Percentiles rank a stretch among this genome's conserved stretches.
Conservation (phyloP, 805 yeast species). For the Ogataea trehalophila region DNA sequence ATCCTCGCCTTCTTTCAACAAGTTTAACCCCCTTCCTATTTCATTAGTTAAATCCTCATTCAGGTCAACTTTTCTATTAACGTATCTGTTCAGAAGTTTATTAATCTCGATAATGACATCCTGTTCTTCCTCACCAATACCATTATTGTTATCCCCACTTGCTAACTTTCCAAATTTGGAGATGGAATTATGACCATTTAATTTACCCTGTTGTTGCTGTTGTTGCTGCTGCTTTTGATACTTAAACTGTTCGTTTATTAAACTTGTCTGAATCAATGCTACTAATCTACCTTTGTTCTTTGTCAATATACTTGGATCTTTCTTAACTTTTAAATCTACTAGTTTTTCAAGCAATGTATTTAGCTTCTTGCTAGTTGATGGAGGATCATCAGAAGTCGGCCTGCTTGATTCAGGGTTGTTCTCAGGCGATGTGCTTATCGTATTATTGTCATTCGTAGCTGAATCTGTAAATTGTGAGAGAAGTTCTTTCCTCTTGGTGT, state of each 20-base stretch:
- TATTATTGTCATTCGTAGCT: slow-evolving; percentile 23
- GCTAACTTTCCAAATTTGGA: too few relatives aligned
- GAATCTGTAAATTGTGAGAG: slow-evolving; percentile 35
- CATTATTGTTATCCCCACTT: not conserved
- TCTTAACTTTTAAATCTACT: slow-evolving; percentile 41
- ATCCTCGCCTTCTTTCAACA: slow-evolving; percentile 6
- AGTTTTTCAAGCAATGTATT: slow-evolving; percentile 36
- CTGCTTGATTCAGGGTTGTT: too few relatives aligned
- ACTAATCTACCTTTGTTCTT: slow-evolving; percentile 47
- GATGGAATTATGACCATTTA: too few relatives aligned
- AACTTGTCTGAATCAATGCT: slow-evolving; percentile 49
- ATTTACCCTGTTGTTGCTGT: too few relatives aligned
- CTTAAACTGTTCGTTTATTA: slow-evolving; percentile 27
- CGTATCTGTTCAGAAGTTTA: slow-evolving; percentile 14
- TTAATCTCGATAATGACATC: slow-evolving; percentile 16
- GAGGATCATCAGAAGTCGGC: slow-evolving; percentile 17
- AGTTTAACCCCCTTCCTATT: slow-evolving; percentile 7
- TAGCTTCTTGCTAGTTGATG: slow-evolving; percentile 38
- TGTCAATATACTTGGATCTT: slow-evolving; percentile 42
- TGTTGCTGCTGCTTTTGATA: not conserved
- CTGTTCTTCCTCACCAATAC: slow-evolving; percentile 11
- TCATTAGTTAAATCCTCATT: slow-evolving; percentile 11
- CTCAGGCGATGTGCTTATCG: slow-evolving; percentile 27
- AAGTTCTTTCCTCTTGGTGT: slow-evolving; percentile 37
- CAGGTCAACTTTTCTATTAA: slow-evolving; percentile 12